Conservation (phyloP, 2,329 filamentous ascomycete genomes). For the Botrytis fabae region DNA sequence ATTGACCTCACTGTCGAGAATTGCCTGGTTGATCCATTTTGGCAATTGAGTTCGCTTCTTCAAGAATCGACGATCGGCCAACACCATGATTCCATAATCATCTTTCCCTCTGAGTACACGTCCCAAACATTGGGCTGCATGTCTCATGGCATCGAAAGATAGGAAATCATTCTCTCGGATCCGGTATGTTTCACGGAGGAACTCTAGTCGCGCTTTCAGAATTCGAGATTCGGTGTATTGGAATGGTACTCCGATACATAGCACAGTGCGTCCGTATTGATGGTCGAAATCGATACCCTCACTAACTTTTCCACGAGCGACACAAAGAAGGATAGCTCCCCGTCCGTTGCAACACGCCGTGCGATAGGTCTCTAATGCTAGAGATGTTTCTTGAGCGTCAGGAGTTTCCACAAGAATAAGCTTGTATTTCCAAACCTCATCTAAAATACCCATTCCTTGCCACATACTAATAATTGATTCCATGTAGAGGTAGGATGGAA, state of each 20-base stretch:
- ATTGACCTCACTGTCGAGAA: conserved; percentile 83
- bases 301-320: conserved; percentile 94
- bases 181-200: conserved; percentile 93
- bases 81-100: conserved; percentile 99
- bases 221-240: conserved; percentile 99
- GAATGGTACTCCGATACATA: conserved; percentile 96
- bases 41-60: conserved; percentile 89
- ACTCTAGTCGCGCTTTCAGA: conserved; percentile 91
- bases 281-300: conserved; percentile 99
- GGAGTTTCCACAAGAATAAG: conserved; percentile 97
- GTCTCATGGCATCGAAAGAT: conserved; percentile 99
- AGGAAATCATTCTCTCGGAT: conserved; percentile 97
- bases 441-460: conserved; percentile 97
- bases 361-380: conserved; percentile 93
- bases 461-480: conserved; percentile 98
- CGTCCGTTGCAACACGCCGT: conserved; percentile 97
- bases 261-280: conserved; percentile 91
- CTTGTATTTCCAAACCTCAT: conserved; percentile 99
- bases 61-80: conserved; percentile 89
- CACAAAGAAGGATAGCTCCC: conserved; percentile 88
- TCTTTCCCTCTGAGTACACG: conserved; percentile 95
- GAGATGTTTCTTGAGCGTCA: conserved; percentile 92
- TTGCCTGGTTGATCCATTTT: conserved; percentile 92
- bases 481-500: conserved; percentile 98
- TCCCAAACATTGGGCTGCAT: conserved; percentile 93